Percentiles rank a stretch among this genome's conserved stretches.
Evolutionary conservation across 2,329 filamentous ascomycete species (phyloP).

Genomic region (Arachnomyces sp.): DNA sequence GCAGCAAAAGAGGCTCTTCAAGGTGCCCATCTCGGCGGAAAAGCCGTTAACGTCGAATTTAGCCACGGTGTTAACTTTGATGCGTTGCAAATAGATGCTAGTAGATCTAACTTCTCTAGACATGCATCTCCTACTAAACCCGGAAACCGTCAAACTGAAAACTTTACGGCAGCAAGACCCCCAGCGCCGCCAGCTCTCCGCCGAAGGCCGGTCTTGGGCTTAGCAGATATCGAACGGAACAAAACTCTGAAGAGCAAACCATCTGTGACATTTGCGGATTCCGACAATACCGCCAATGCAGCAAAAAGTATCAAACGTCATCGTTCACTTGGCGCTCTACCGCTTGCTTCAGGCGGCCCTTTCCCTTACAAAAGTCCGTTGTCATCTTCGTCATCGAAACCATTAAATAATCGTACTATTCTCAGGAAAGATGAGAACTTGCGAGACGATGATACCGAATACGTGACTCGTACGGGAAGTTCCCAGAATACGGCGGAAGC

Average conservation of each 20-base stretch:
- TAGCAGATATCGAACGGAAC: background rate
- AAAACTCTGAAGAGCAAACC: too few species aligned
- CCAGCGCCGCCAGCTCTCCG: too few species aligned
- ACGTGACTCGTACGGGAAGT: background rate
- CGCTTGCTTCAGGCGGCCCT: too few species aligned
- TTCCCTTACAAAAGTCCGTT: too few species aligned
- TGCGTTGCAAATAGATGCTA: slow-evolving; percentile 2
- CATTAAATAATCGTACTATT: slow-evolving; percentile 1
- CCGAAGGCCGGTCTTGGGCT: slow-evolving; percentile 3
- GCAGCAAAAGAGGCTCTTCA: slow-evolving; percentile 30
- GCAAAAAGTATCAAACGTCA: too few species aligned
- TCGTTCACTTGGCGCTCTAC: too few species aligned
- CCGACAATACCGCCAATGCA: too few species aligned
- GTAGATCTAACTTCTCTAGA: background rate
- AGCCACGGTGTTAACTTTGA: slow-evolving; percentile 23
- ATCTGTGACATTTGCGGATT: too few species aligned
- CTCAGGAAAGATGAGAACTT: background rate
- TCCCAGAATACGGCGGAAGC: background rate
- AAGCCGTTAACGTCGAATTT: slow-evolving; percentile 34
- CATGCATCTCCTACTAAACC: too few species aligned
- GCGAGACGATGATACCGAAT: background rate
- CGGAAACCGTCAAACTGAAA: too few species aligned
- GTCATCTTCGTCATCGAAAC: background rate
- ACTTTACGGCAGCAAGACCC: too few species aligned
- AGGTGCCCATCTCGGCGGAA: slow-evolving; percentile 30